Base-by-base conservation (phyloP, 805 yeast genomes). In the Blastobotrys parvus region DNA sequence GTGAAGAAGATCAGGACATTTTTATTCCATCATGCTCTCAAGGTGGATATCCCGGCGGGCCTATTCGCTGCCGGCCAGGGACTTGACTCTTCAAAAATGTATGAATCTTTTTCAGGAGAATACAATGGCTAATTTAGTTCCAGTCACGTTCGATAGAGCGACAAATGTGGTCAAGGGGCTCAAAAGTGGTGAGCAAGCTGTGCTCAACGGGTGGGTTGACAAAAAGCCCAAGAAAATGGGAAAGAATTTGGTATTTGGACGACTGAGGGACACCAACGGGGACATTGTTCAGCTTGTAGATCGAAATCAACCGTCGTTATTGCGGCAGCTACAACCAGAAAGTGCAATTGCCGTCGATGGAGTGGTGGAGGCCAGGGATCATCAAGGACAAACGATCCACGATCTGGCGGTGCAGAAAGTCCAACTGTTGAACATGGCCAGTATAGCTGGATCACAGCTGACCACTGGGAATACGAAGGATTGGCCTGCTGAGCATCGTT, bases 191-290 rank as follows among this genome's bases (percentile, higher is more conserved):
- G 34, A 32, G 38, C 45, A 46, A 3, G 51, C 60, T 11, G 72
- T 82, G 2, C 50, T 90, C 5, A 77, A 85, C 49, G 97, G 98
- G 0, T 92, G 96, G 87, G 72, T 90, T 15, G 78, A 86, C 54
- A 68, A 74, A 18, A 79, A 80, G 50, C 92, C 95, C 0, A 71
- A 81, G 42, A 76, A 77, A 42, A 65, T 84, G 42, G 79, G 90
- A 3, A 78, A 77, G 41, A 63, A 63, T 8, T 65, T 85, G 39
- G 70, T 76, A 1, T 90, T 92, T 67, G 92, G 82, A 2, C 75
- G 73, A 21, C 62, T 90, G 11, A 69, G 97, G 48, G 97, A 89
- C 57, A 56, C 68, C 25, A 67, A 75, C 34, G 96, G 96, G 0
- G 75, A 79, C 38, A 49, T 62, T 6, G 69, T 79, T 6, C 96